A percentile compares a stretch with the other conserved stretches of the same genome.
These are phyloP conservation scores for Lactarius tabidus DNA, from an alignment of 768 basidiomycete species.

Conservation along the genomic window DNA sequence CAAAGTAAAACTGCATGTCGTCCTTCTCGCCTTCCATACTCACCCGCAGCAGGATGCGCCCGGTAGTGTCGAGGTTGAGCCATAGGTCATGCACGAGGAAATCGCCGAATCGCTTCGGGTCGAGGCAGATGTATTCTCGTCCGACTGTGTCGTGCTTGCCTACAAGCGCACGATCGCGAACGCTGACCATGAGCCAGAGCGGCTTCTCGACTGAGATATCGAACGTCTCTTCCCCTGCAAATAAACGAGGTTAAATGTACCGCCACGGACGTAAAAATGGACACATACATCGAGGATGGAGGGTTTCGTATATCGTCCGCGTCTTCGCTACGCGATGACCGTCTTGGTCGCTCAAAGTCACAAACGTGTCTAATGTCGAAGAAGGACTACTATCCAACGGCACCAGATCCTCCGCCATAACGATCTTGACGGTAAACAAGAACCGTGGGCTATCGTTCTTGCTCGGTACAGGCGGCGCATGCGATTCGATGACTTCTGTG, in stretches of 20 bases:
- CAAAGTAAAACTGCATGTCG: constrained; percentile 96
- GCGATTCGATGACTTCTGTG: constrained; percentile 53
- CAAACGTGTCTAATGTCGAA: constrained; percentile 86
- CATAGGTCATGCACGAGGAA: constrained; percentile 88
- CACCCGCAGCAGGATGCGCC: constrained; percentile 80
- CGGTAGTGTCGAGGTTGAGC: constrained; percentile 84
- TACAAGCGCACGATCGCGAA: constrained; percentile 84
- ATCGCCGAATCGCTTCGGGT: constrained; percentile 84
- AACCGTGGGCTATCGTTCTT: constrained; percentile 66
- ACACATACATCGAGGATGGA: constrained; percentile 82
- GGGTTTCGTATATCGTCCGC: constrained; percentile 88
- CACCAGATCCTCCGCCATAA: constrained; percentile 85
- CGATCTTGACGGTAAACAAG: constrained; percentile 91
- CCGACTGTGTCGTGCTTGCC: constrained; percentile 94
- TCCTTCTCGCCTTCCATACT: constrained; percentile 99
- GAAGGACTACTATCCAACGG: constrained; percentile 70
- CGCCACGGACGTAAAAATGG: background rate
- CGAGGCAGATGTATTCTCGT: constrained; percentile 86
- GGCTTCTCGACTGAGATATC: constrained; percentile 90
- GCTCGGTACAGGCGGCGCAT: constrained; percentile 65
- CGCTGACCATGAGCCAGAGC: constrained; percentile 96
- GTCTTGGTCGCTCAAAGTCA: constrained; percentile 90
- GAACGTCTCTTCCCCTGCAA: constrained; percentile 91
- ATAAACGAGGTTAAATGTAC: constrained; percentile 15
- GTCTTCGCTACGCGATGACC: constrained; percentile 92